These are phyloP conservation scores for Taxawa tesnikishii DNA, from an alignment of 2,329 filamentous ascomycete genomes.

Conservation along the genomic window DNA sequence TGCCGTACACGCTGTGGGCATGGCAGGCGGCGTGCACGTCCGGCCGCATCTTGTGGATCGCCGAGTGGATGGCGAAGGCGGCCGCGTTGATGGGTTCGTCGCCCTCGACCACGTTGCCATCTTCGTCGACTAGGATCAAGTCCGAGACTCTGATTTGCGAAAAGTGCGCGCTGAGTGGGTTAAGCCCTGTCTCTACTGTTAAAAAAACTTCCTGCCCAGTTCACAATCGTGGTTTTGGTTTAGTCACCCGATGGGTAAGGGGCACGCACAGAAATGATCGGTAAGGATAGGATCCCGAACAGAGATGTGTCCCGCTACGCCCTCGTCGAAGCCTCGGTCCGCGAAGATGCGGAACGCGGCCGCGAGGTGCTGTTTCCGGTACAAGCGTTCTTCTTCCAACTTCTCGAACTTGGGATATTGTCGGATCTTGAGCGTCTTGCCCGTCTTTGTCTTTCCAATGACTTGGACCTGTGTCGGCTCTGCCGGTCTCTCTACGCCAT, in stretches of 20 bases:
- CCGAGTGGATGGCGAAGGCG: constrained; percentile 10
- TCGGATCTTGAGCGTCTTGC: constrained; percentile 33
- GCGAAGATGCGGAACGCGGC: constrained; percentile 30
- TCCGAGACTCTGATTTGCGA: constrained; percentile 27
- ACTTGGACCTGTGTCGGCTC: background rate
- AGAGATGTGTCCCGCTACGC: constrained; percentile 33
- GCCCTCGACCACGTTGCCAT: constrained; percentile 27
- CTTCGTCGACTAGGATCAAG: constrained; percentile 31
- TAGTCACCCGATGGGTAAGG: no score
- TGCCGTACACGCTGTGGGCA: constrained; percentile 33
- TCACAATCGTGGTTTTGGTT: background rate
- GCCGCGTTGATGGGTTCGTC: constrained; percentile 28
- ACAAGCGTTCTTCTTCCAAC: constrained; percentile 28
- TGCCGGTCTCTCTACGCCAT: constrained; percentile 29
- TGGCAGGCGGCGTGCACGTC: constrained; percentile 24
- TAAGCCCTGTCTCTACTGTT: constrained; percentile 17
- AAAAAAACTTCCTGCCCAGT: background rate
- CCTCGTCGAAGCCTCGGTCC: constrained; percentile 25
- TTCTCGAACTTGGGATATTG: constrained; percentile 28
- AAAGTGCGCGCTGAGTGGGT: constrained; percentile 33
- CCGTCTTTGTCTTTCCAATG: constrained; percentile 32
- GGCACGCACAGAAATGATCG: constrained; percentile 25
- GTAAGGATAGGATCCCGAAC: constrained; percentile 26
- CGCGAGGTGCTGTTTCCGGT: constrained; percentile 33
- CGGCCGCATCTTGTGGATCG: constrained; percentile 9